Percentiles rank a stretch among this genome's conserved stretches.
These are phyloP conservation scores for Stipa capillata DNA, from an alignment of 176 grass and related monocot genomes.

Conservation along the genomic window DNA sequence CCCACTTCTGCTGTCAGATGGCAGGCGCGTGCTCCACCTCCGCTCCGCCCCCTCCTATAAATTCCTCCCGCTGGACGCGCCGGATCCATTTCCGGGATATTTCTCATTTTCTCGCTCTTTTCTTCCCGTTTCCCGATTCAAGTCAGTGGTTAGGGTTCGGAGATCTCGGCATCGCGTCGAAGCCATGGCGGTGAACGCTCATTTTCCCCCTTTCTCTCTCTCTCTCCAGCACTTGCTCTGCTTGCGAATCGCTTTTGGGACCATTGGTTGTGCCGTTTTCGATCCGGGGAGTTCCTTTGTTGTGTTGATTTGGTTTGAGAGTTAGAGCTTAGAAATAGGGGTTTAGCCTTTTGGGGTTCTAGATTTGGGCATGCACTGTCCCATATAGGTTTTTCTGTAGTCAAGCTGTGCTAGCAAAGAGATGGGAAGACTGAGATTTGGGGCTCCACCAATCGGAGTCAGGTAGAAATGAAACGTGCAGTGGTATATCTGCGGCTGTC, in stretches of 20 bases:
- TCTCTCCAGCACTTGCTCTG: not conserved
- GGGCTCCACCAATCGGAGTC: not conserved
- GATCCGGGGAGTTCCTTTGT: not conserved
- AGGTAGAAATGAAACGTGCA: not conserved
- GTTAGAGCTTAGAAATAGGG: not conserved
- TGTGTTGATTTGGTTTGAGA: not conserved
- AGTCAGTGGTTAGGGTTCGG: slow-evolving; percentile 37
- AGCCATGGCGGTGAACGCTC: slow-evolving; percentile 37
- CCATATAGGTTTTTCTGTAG: not conserved
- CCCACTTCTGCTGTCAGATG: not conserved
- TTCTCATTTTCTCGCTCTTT: not conserved
- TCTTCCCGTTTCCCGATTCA: slow-evolving; percentile 17
- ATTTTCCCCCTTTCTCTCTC: no score
- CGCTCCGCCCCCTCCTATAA: slow-evolving; percentile 8
- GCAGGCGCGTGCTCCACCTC: slow-evolving; percentile 11
- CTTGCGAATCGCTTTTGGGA: not conserved
- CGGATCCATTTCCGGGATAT: not conserved
- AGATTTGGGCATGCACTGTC: not conserved
- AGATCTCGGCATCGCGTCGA: slow-evolving; percentile 18
- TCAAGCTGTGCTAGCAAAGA: not conserved
- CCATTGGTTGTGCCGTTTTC: not conserved
- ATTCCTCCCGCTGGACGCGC: not conserved
- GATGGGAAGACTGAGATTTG: not conserved
- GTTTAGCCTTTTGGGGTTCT: not conserved
- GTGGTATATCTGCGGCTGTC: not conserved